phyloP scores from a whole-genome alignment of 2,329 filamentous ascomycete genomes.

The Blumeria hordei region DNA sequence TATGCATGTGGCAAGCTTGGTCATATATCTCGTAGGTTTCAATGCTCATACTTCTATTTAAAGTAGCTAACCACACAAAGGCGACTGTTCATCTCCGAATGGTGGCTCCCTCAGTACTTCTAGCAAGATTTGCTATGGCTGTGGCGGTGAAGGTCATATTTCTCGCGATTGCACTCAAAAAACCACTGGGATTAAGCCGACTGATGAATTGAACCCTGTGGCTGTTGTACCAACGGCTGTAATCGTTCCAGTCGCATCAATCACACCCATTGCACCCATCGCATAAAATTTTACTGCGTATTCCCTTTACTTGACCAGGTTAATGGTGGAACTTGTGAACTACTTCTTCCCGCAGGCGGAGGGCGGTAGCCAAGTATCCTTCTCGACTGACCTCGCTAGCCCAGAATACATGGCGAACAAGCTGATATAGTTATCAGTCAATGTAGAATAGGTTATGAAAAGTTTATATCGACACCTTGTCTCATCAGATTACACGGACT shows the following conservation, averaged over 20 bases:
- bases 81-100: slow-evolving; percentile 86
- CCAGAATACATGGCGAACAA: no score
- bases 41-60: background rate
- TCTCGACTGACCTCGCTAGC: no score
- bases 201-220: slow-evolving; percentile 15
- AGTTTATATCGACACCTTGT: no score
- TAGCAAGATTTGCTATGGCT: slow-evolving; percentile 97
- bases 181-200: slow-evolving; percentile 21
- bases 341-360: no score
- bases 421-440: no score
- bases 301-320: no score
- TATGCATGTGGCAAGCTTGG: slow-evolving; percentile 51
- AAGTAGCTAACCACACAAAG: slow-evolving; percentile 1
- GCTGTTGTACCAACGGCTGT: slow-evolving; percentile 19
- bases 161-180: slow-evolving; percentile 38
- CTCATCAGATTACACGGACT: no score
- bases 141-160: slow-evolving; percentile 85
- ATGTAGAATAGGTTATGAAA: no score
- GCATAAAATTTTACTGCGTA: background rate
- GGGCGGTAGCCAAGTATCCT: no score
- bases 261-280: background rate
- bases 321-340: no score
- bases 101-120: slow-evolving; percentile 86
- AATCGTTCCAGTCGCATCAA: slow-evolving; percentile 16
- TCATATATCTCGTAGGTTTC: slow-evolving; percentile 20